Evolutionary conservation across 2,329 filamentous ascomycete species (phyloP), one percentile per base, ranked within the genome.

Genomic region (Ophiostoma himal-ulmi): DNA sequence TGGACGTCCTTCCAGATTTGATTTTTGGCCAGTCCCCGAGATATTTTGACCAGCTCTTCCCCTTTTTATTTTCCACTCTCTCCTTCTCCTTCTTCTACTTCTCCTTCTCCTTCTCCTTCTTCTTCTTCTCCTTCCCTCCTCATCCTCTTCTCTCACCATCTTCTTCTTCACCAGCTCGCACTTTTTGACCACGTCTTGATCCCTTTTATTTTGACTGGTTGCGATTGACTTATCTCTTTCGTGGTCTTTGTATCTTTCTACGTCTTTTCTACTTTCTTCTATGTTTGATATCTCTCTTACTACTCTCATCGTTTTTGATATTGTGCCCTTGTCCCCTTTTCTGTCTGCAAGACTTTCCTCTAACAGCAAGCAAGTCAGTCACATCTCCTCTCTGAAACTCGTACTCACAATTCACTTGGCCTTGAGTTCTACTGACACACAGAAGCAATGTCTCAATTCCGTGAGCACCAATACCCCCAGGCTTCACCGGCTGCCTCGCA

Each of bases 401-500:
- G 1, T 22, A 10, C 5, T 13, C 2, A 10, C 11, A 34, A 13
- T 30, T 30, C 22, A 30, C 30, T 30, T 30, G 30, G 30, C 30
- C 30, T 57, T 57, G 1, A 4, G 39, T 3, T 37, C 6, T 44
- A 39, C 20, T 67, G 67, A 26, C 67, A 57, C 66, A 3, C 22
- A 17, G 48, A 22, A 22, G 17, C 52, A 71, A 83, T 83, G 79
- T 77, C 81, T 37, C 80, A 83, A 64, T 73, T 75, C 65, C 79
- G 78, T 44, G 83, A 85, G 57, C 77, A 77, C 62, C 77, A 77
- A 10, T 73, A 74, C 30, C 81, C 81, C 75, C 79, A 81, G 41
- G 86, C 85, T 3, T 84, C 85, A 64, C 66, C 66, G 8, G 66
- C 44, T 20, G 81, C 80, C 71, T 86, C 85, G 0, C 85, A 84